A percentile compares a stretch with the other conserved stretches of the same genome.
phyloP scores from a whole-genome alignment of 768 basidiomycete genomes.

The Boletus sp. region DNA sequence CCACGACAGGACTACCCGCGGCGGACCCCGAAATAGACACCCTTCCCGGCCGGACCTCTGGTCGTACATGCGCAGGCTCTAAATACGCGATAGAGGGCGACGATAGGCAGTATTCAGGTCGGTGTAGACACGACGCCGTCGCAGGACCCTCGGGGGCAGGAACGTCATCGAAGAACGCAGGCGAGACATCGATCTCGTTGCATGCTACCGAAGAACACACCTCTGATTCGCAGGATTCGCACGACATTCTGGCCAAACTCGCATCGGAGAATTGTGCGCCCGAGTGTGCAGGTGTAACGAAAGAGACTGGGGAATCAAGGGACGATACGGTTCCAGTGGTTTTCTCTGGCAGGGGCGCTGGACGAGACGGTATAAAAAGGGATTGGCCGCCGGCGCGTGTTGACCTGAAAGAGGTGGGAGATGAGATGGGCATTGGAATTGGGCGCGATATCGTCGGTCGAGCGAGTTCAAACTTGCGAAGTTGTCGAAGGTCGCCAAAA shows the following conservation, averaged over 20 bases:
- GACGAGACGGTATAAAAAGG: constrained; percentile 9
- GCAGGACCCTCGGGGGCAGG: constrained; percentile 45
- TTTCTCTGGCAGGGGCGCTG: constrained; percentile 5
- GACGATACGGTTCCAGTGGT: neutral
- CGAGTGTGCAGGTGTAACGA: neutral
- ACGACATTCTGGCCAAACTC: constrained; percentile 3
- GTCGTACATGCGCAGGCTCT: constrained; percentile 16
- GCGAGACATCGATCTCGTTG: constrained; percentile 37
- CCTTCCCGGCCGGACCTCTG: neutral
- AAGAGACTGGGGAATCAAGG: constrained; percentile 14
- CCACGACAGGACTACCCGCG: neutral
- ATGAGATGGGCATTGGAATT: constrained; percentile 18
- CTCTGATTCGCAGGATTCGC: constrained; percentile 20
- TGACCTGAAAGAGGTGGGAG: constrained; percentile 5
- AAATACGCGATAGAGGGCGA: constrained; percentile 19
- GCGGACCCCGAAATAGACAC: neutral
- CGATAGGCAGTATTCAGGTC: constrained; percentile 25
- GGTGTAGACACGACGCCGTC: constrained; percentile 36
- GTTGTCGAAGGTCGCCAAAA: constrained; percentile 75
- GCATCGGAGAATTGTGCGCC: constrained; percentile 8
- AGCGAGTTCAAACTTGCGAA: constrained; percentile 74
- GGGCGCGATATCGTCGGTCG: constrained; percentile 60
- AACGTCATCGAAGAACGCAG: constrained; percentile 42
- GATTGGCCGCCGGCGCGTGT: neutral
- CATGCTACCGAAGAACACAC: constrained; percentile 11